A percentile compares a stretch with the other conserved stretches of the same genome.
These are phyloP conservation scores for Leishmania tarentolae DNA, from an alignment of 208 protist species.

Conservation along the genomic window DNA sequence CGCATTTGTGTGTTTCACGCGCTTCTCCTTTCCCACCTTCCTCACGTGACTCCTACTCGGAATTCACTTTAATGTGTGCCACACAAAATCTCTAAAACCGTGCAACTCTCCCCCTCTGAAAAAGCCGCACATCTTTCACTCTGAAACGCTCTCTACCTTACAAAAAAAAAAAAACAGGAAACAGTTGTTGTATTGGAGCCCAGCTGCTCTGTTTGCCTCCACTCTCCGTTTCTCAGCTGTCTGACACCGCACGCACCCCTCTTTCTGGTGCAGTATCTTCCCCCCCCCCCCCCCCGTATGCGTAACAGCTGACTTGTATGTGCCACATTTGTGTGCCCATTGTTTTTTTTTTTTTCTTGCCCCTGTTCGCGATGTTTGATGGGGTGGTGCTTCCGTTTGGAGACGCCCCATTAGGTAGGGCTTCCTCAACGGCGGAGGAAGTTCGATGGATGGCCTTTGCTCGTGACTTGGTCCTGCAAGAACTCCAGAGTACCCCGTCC, in stretches of 20 bases:
- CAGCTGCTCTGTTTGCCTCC: not conserved
- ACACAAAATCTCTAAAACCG: no score
- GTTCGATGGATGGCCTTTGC: conserved; percentile 17
- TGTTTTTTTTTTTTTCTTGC: not conserved
- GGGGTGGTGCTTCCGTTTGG: conserved; percentile 24
- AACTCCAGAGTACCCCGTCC: conserved; percentile 5
- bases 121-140: no score
- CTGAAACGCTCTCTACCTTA: not conserved
- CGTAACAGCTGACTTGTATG: no score
- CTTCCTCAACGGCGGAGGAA: not conserved
- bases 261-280: not conserved
- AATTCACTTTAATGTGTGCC: no score
- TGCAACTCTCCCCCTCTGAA: no score
- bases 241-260: not conserved
- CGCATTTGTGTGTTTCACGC: not conserved
- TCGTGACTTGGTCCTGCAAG: conserved; percentile 9
- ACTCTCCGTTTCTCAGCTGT: conserved; percentile 1
- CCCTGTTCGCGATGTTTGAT: conserved; percentile 2
- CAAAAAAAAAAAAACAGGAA: not conserved
- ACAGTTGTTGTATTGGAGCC: no score
- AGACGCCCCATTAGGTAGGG: not conserved
- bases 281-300: no score
- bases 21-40: not conserved
- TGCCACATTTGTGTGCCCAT: not conserved
- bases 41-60: not conserved